Percentiles rank a stretch among this genome's conserved stretches.
These are phyloP conservation scores for Paecilomyces niveus DNA, from an alignment of 2,329 filamentous ascomycete species.

Conservation along the genomic window DNA sequence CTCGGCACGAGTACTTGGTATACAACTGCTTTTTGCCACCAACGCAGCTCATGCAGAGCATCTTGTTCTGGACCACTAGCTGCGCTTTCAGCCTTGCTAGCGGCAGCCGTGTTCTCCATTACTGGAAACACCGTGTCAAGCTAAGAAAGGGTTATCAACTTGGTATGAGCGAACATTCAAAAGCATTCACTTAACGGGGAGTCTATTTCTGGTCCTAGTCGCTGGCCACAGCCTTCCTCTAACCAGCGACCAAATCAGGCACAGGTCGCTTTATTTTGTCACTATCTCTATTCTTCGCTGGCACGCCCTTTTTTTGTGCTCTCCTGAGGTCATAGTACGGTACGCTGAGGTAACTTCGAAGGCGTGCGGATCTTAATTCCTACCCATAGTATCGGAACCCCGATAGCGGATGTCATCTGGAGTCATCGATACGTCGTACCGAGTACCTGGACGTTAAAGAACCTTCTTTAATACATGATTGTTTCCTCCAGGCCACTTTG, in stretches of 20 bases:
- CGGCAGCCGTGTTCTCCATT: constrained; percentile 3
- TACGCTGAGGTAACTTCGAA: background rate
- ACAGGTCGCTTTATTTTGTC: too few relatives aligned
- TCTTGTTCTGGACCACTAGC: background rate
- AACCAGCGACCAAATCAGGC: background rate
- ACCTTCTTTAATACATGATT: background rate
- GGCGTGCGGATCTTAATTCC: background rate
- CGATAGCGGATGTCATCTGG: background rate
- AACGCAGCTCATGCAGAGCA: constrained; percentile 11
- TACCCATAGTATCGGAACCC: background rate
- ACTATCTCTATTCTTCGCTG: background rate
- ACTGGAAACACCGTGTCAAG: background rate
- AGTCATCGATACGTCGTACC: background rate
- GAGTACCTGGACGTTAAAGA: background rate
- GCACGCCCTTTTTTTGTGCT: background rate
- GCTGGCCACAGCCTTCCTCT: background rate
- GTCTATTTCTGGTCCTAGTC: background rate
- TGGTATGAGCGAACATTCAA: background rate
- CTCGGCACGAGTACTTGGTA: constrained; percentile 26
- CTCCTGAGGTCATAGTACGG: background rate
- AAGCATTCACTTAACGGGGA: background rate
- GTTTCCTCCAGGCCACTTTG: background rate
- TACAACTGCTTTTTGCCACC: constrained; percentile 33
- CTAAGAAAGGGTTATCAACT: background rate
- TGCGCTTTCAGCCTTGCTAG: background rate